A percentile compares a stretch with the other conserved stretches of the same genome.
Conservation (phyloP, 768 basidiomycete species). For the Boletales sp. region DNA sequence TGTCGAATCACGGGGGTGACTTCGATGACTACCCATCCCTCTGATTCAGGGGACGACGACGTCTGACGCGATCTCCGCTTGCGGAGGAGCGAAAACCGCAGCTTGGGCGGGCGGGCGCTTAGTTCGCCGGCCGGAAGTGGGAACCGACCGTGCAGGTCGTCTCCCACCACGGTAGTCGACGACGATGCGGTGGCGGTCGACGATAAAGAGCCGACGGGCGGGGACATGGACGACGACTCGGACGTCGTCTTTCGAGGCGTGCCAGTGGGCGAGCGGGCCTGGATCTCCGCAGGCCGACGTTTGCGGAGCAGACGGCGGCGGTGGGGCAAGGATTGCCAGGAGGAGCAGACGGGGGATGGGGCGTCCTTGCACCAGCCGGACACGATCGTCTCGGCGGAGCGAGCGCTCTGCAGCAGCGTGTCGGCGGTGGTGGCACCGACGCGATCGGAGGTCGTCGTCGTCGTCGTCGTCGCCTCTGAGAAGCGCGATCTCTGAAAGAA, state of each 20-base stretch:
- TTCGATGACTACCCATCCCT: slow-evolving; percentile 31
- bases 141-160: slow-evolving; percentile 6
- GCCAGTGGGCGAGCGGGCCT: slow-evolving; percentile 1
- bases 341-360: slow-evolving; percentile 16
- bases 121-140: not conserved
- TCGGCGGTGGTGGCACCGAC: slow-evolving; percentile 12
- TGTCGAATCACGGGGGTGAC: slow-evolving; percentile 23
- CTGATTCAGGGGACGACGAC: slow-evolving; percentile 12
- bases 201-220: slow-evolving; percentile 3
- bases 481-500: slow-evolving; percentile 31
- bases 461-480: slow-evolving; percentile 29
- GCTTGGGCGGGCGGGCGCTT: slow-evolving; percentile 1
- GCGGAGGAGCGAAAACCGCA: slow-evolving; percentile 13
- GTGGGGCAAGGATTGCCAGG: slow-evolving; percentile 22
- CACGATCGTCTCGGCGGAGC: not conserved
- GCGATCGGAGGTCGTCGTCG: slow-evolving; percentile 32
- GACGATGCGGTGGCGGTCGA: slow-evolving; percentile 1
- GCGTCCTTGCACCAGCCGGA: not conserved
- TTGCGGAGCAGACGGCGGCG: slow-evolving; percentile 29
- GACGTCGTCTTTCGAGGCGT: slow-evolving; percentile 10
- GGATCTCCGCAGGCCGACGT: slow-evolving; percentile 19
- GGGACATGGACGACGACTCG: not conserved
- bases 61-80: slow-evolving; percentile 15
- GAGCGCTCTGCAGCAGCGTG: slow-evolving; percentile 5
- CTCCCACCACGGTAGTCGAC: not conserved